Evolutionary conservation across 164 flowering plant species (phyloP).

Genomic region (Chloranthus sessilifolius): DNA sequence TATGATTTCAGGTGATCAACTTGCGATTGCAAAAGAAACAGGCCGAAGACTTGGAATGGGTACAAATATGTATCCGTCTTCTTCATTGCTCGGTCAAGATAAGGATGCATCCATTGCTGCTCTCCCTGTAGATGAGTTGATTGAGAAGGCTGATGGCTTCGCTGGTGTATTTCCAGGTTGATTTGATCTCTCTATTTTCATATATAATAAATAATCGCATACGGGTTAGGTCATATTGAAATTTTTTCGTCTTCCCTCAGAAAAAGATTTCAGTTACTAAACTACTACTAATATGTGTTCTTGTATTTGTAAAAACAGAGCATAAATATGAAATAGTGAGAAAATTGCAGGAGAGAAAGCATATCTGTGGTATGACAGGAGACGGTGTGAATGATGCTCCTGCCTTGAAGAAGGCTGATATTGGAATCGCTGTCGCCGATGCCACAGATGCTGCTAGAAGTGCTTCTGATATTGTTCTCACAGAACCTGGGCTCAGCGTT

Average conservation of each 20-base stretch:
- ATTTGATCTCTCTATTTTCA: no score
- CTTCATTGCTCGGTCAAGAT: slow-evolving; percentile 73
- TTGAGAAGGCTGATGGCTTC: slow-evolving; percentile 94
- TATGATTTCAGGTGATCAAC: slow-evolving; percentile 70
- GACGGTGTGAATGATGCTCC: slow-evolving; percentile 98
- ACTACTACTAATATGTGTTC: neutral
- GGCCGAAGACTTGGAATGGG: slow-evolving; percentile 93
- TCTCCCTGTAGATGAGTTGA: slow-evolving; percentile 79
- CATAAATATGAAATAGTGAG: slow-evolving; percentile 89
- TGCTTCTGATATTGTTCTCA: slow-evolving; percentile 90
- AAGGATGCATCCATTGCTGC: slow-evolving; percentile 74
- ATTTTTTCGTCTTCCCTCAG: neutral
- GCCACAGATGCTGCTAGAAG: slow-evolving; percentile 95
- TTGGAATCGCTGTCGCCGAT: slow-evolving; percentile 92
- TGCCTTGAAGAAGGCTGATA: slow-evolving; percentile 88
- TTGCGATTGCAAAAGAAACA: slow-evolving; percentile 86
- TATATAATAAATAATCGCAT: neutral
- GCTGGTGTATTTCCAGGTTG: slow-evolving; percentile 92
- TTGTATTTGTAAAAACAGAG: slow-evolving; percentile 36
- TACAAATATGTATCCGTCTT: slow-evolving; percentile 92
- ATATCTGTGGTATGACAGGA: slow-evolving; percentile 95
- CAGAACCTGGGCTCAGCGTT: slow-evolving; percentile 96
- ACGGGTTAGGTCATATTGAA: no score
- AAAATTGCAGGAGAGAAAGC: slow-evolving; percentile 76
- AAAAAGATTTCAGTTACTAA: neutral